phyloP scores from a whole-genome alignment of 441 rosid species.

The Populus tomentosa region DNA sequence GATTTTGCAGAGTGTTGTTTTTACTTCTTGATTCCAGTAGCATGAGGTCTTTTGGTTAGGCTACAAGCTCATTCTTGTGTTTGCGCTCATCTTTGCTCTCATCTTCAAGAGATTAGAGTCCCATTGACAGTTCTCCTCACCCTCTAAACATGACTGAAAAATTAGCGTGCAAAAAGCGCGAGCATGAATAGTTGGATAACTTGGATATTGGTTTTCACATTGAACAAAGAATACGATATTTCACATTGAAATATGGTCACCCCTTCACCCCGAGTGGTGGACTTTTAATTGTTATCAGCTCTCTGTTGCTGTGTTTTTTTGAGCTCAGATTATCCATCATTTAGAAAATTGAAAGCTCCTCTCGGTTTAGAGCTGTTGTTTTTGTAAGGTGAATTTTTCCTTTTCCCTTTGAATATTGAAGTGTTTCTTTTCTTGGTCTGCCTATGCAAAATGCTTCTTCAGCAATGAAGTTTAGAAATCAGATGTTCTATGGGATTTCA shows the following conservation, averaged over 20 bases:
- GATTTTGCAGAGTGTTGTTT: background rate
- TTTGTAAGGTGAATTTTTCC: too few relatives aligned
- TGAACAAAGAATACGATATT: background rate
- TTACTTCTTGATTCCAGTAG: background rate
- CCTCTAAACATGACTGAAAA: background rate
- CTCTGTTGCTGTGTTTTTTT: too few relatives aligned
- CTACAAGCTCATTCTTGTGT: background rate
- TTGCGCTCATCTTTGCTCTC: background rate
- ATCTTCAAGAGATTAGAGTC: background rate
- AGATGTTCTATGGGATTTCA: too few relatives aligned
- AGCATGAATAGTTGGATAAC: background rate
- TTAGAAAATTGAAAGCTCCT: too few relatives aligned
- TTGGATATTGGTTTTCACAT: background rate
- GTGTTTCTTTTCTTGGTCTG: too few relatives aligned
- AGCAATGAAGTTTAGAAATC: too few relatives aligned
- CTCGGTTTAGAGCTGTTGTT: too few relatives aligned
- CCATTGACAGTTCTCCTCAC: background rate
- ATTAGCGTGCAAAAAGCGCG: background rate
- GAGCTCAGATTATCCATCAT: too few relatives aligned
- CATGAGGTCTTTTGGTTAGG: background rate
- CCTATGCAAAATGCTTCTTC: too few relatives aligned
- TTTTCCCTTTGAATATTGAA: too few relatives aligned
- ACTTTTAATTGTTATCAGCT: background rate
- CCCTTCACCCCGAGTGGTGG: too few relatives aligned
- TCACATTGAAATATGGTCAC: too few relatives aligned